A percentile compares a stretch with the other conserved stretches of the same genome.
Conservation (phyloP, 1,139 yeast species). For the Kodamaea sp. region DNA sequence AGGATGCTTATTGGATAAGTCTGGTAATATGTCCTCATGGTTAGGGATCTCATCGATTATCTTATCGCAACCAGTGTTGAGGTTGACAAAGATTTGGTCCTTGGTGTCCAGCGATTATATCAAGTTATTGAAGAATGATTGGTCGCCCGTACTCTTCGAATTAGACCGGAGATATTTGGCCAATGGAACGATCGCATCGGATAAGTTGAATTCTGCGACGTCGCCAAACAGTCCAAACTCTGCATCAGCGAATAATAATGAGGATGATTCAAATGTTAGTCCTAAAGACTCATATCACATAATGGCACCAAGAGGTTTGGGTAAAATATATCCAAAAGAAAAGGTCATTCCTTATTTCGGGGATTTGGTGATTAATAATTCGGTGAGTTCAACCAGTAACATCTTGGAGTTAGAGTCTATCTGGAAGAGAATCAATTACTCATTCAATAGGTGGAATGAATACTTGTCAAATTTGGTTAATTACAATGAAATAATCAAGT, state of each 20-base stretch:
- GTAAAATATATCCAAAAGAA: constrained; percentile 72
- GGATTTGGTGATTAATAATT: constrained; percentile 53
- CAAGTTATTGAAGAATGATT: constrained; percentile 70
- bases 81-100: constrained; percentile 78
- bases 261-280: constrained; percentile 9
- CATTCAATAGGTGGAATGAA: constrained; percentile 81
- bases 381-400: constrained; percentile 33
- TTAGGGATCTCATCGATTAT: constrained; percentile 82
- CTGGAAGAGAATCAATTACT: constrained; percentile 68
- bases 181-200: constrained; percentile 26
- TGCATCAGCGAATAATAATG: constrained; percentile 9
- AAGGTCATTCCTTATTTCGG: constrained; percentile 91
- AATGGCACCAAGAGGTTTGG: constrained; percentile 87
- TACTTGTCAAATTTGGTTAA: constrained; percentile 49
- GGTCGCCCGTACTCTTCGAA: constrained; percentile 95
- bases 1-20: constrained; percentile 73
- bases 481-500: constrained; percentile 40
- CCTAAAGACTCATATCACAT: constrained; percentile 61
- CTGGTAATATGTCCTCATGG: constrained; percentile 97
- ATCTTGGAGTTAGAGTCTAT: constrained; percentile 64
- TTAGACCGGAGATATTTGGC: constrained; percentile 72
- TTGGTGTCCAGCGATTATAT: constrained; percentile 62
- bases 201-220: constrained; percentile 8
- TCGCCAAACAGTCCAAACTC: constrained; percentile 14
- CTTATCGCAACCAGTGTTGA: constrained; percentile 78